These are phyloP conservation scores for Oenanthe sinensis DNA, from an alignment of 129 eudicot species.

Conservation along the genomic window DNA sequence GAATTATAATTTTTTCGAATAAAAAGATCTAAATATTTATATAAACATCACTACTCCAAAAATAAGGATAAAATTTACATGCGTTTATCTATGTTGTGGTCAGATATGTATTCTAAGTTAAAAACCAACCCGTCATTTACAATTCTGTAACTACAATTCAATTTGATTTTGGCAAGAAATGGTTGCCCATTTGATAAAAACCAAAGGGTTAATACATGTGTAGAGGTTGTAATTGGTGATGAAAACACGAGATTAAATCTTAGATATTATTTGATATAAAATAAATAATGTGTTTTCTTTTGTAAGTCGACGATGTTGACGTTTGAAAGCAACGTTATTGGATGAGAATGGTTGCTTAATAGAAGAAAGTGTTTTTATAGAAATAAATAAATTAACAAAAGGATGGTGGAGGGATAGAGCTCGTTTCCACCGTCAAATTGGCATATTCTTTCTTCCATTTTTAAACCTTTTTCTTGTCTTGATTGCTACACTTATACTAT, in stretches of 20 bases:
- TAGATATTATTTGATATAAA: neutral
- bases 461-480: neutral
- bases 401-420: conserved; percentile 10
- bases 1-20: too few relatives aligned
- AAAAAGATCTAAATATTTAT: too few relatives aligned
- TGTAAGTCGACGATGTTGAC: neutral
- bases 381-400: neutral
- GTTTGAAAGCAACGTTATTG: conserved; percentile 12
- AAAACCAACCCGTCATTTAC: too few relatives aligned
- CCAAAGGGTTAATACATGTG: neutral
- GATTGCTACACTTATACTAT: neutral
- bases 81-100: too few relatives aligned
- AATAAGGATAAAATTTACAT: too few relatives aligned
- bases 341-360: conserved; percentile 6
- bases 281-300: neutral
- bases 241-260: neutral
- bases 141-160: too few relatives aligned
- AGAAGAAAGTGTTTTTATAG: neutral
- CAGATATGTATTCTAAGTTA: too few relatives aligned
- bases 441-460: conserved; percentile 10
- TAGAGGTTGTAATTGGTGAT: neutral
- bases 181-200: neutral
- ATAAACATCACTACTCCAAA: too few relatives aligned
- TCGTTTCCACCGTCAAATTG: neutral
- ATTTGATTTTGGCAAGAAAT: neutral